Conservation (phyloP, 139 green algal genomes). For the Limnomonas spitsbergensis region DNA sequence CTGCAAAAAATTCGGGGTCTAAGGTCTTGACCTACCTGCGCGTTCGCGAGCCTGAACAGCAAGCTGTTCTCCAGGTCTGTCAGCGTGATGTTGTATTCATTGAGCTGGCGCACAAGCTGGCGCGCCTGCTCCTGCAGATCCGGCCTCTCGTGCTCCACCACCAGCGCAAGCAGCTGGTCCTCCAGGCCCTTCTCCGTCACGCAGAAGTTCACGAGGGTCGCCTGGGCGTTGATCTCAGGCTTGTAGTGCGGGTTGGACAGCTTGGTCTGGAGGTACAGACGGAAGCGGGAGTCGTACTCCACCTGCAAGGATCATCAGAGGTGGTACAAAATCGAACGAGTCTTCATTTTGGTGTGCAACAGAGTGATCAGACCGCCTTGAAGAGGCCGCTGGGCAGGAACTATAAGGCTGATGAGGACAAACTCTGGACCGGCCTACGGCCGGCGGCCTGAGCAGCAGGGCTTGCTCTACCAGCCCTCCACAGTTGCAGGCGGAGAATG, state of each 20-base stretch:
- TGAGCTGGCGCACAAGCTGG: constrained; percentile 62
- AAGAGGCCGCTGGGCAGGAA: not conserved
- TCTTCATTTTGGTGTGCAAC: not conserved
- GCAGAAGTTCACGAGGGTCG: constrained; percentile 87
- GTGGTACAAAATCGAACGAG: not conserved
- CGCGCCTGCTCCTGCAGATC: constrained; percentile 68
- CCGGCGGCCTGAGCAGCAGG: too few relatives aligned
- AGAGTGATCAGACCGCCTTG: not conserved
- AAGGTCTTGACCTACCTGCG: constrained; percentile 26
- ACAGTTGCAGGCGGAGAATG: too few relatives aligned
- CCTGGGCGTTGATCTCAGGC: constrained; percentile 85
- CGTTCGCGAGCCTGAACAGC: constrained; percentile 72
- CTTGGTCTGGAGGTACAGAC: constrained; percentile 85
- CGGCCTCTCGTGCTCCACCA: constrained; percentile 82
- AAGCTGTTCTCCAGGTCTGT: constrained; percentile 86
- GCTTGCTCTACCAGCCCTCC: too few relatives aligned
- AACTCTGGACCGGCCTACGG: too few relatives aligned
- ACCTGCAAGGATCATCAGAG: too few relatives aligned
- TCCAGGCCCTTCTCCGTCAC: constrained; percentile 88
- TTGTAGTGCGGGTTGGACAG: constrained; percentile 87
- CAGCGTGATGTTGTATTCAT: constrained; percentile 82
- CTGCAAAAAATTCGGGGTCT: too few relatives aligned
- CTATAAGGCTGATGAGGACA: not conserved
- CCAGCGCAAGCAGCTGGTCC: constrained; percentile 85
- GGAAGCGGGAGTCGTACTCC: constrained; percentile 49